phyloP scores from a whole-genome alignment of 1,139 yeast genomes.

The Protomyces inundatus region DNA sequence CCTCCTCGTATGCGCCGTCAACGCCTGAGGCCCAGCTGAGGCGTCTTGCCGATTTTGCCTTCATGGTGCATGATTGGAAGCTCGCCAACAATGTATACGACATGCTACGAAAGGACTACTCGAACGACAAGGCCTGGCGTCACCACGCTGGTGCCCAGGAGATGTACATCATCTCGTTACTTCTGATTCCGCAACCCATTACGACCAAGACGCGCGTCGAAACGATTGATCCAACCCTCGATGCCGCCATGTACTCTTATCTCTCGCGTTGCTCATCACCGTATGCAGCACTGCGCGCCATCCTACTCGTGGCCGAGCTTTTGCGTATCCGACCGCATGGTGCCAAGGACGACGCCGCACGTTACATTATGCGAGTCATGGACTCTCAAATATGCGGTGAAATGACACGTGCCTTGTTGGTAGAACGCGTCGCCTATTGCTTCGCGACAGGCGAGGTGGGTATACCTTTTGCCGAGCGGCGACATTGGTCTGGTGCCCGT shows the following conservation, averaged over 20 bases:
- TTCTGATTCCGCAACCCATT: conserved; percentile 63
- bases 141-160: conserved; percentile 83
- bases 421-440: conserved; percentile 31
- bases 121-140: conserved; percentile 74
- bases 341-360: conserved; percentile 21
- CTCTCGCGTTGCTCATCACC: conserved; percentile 61
- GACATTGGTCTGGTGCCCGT: conserved; percentile 39
- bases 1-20: conserved; percentile 53
- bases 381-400: conserved; percentile 12
- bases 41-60: conserved; percentile 85
- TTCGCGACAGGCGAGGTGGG: conserved; percentile 28
- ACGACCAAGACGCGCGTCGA: conserved; percentile 58
- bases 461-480: background rate
- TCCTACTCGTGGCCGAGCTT: conserved; percentile 29
- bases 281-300: conserved; percentile 53
- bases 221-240: conserved; percentile 60
- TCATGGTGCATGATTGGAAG: conserved; percentile 81
- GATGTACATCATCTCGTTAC: conserved; percentile 69
- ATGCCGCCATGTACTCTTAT: conserved; percentile 58
- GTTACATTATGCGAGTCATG: conserved; percentile 22
- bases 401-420: conserved; percentile 31
- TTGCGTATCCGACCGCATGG: conserved; percentile 18
- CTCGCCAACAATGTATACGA: conserved; percentile 83
- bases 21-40: conserved; percentile 72
- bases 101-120: conserved; percentile 68